These are phyloP conservation scores for Phaseolus coccineus DNA, from an alignment of 331 rosid genomes.

Conservation along the genomic window DNA sequence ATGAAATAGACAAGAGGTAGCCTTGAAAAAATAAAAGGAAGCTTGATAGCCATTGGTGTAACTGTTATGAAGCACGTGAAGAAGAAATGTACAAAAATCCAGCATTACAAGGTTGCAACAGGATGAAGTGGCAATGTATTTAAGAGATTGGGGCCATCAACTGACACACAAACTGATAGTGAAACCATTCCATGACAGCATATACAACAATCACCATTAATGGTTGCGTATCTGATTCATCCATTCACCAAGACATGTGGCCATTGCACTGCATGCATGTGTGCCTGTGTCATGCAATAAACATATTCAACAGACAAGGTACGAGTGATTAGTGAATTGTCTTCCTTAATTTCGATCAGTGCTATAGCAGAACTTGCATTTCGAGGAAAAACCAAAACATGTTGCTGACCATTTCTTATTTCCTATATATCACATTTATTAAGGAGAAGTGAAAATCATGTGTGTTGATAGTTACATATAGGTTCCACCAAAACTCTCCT, in stretches of 20 bases:
- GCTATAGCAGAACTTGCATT: constrained; percentile 25
- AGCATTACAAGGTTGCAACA: constrained; percentile 13
- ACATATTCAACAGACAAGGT: constrained; percentile 36
- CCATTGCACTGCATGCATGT: constrained; percentile 13
- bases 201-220: constrained; percentile 21
- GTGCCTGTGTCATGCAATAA: not conserved
- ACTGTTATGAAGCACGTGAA: not conserved
- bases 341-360: constrained; percentile 23
- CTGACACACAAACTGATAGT: constrained; percentile 33
- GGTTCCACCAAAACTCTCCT: not conserved
- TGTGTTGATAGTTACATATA: not conserved
- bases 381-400: constrained; percentile 43
- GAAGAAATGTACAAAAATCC: not conserved
- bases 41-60: not conserved
- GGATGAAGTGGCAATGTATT: not conserved
- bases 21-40: not conserved
- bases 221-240: constrained; percentile 15
- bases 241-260: constrained; percentile 38
- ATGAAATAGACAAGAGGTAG: no score
- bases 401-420: constrained; percentile 31
- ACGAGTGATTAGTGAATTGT: constrained; percentile 45
- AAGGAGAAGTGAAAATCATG: constrained; percentile 26
- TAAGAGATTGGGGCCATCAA: constrained; percentile 39
- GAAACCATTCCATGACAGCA: not conserved
- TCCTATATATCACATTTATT: constrained; percentile 42